Base-by-base conservation (phyloP, 2,329 filamentous ascomycete species). In the Nemania diffusa region DNA sequence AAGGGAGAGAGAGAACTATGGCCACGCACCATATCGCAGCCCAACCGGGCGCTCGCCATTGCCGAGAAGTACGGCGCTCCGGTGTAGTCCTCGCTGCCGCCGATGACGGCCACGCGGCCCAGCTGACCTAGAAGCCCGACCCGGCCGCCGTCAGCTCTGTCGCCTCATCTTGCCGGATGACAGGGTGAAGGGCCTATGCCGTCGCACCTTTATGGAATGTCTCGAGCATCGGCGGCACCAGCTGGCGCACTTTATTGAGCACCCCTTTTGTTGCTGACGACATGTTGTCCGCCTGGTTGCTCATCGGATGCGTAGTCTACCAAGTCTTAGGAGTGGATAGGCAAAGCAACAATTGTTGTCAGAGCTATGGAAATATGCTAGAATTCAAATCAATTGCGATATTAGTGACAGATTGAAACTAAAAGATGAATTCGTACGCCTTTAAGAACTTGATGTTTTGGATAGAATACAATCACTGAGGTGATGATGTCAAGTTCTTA, bases 21-120 rank as follows among this genome's bases (percentile, higher is more conserved):
- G 11, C 7, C 3, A 71, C 81, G 62, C 84, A 95, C 93, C 92
- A 97, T 92, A 76, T 97, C 94, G 75, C 91, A 93, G 4, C 95
- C 96, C 65, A 98, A 82, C 75, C 92, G 89, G 53, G 96, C 96
- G 72, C 93, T 97, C 13, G 96, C 96, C 90, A 97, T 97, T 71
- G 95, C 94, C 22, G 95, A 97, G 82, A 99, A 99, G 82, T 97
- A 99, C 13, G 96, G 96, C 65, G 96, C 96, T 42, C 96, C 96
- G 1, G 96, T 97, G 79, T 98, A 99, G 81, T 98, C 95, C 78
- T 95, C 90, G 77, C 93, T 97, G 46, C 96, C 96, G 58, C 96
- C 96, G 72, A 99, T 96, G 65, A 99, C 96, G 59, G 90, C 96
- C 60, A 99, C 90, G 62, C 96, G 89, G 5, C 96, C 96, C 72